Evolutionary conservation across 2,329 filamentous ascomycete species (phyloP), one percentile per base, ranked within the genome.

Genomic region (Cercospora nicotianae): DNA sequence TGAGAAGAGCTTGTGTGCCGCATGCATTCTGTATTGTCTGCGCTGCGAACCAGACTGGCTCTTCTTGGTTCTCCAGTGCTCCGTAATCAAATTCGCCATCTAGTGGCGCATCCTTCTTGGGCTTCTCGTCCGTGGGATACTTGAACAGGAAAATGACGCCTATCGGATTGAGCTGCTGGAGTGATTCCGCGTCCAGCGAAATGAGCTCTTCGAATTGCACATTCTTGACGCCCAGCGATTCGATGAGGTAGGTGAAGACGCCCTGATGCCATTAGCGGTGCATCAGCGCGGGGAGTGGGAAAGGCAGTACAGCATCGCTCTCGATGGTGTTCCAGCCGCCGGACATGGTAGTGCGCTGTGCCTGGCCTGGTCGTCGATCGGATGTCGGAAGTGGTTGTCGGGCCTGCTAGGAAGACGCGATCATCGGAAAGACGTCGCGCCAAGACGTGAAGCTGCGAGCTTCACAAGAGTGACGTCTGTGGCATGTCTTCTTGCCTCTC

Each of bases 131-230:
- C 69, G 89, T 93, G 61, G 88, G 92, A 81, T 92, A 99, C 83
- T 97, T 98, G 89, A 99, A 99, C 79, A 99, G 92, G 82, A 99
- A 99, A 77, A 99, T 97, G 73, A 99, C 93, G 76, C 95, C 95
- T 58, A 78, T 72, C 0, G 78, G 77, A 33, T 76, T 76, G 45
- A 93, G 86, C 72, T 89, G 83, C 53, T 87, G 85, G 12, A 96
- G 86, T 66, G 87, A 86, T 63, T 92, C 88, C 6, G 92, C 84
- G 74, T 98, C 94, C 72, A 99, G 89, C 1, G 92, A 91, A 67
- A 97, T 88, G 72, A 99, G 89, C 83, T 99, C 95, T 83, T 98
- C 95, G 79, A 97, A 98, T 81, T 99, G 95, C 2, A 98, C 93
- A 77, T 92, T 89, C 80, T 94, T 91, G 75, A 96, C 94, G 61